Evolutionary conservation across 805 yeast species (phyloP), one percentile per base, ranked within the genome.

Genomic region (Metschnikowia borealis): DNA sequence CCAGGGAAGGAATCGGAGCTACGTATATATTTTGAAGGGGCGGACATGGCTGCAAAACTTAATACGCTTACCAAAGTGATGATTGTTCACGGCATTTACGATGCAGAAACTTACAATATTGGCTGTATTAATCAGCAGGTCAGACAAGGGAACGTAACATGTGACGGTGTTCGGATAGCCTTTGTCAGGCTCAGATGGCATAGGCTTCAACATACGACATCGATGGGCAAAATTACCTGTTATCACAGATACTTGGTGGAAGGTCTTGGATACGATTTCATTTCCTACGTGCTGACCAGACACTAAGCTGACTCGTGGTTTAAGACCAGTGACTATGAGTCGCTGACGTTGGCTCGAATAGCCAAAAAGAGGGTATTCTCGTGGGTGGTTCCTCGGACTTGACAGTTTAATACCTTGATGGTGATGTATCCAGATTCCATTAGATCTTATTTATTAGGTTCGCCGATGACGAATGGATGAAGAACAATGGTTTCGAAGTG

Each of bases 401-500:
- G 65, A 80, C 85, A 41, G 71, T 79, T 83, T 45, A 94, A 86
- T 58, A 79, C 79, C 17, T 78, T 88, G 51, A 96, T 88, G 32
- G 89, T 85, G 43, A 84, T 89, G 20, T 81, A 86, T 79, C 96
- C 96, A 40, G 96, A 89, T 66, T 83, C 90, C 38, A 81, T 88
- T 63, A 82, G 96, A 75, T 87, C 95, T 3, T 89, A 89, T 71
- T 76, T 88, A 69, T 82, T 92, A 89, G 88, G 71, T 89, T 88
- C 63, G 91, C 87, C 36, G 95, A 88, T 66, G 95, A 89, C 62
- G 95, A 87, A 69, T 88, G 96, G 96, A 82, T 88, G 85, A 79
- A 78, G 65, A 81, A 80, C 59, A 87, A 88, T 65, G 85, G 87
- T 3, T 83, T 88, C 62, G 66, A 67, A 53, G 80, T 85, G 56